These are phyloP conservation scores for Flaveria linearis DNA, from an alignment of 129 eudicot genomes.

Conservation along the genomic window DNA sequence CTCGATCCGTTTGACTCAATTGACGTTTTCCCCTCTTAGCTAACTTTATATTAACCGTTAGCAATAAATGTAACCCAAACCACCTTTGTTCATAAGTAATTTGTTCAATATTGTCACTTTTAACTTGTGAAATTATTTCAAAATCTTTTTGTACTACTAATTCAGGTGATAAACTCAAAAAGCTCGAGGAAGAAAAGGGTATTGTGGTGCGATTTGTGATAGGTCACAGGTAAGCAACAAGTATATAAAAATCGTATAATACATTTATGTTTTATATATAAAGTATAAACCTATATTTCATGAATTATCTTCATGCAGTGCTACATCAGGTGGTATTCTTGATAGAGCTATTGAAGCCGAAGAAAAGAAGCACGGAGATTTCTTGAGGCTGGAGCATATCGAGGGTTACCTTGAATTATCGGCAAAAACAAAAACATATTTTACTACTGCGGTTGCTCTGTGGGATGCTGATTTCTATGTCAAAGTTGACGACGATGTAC, in stretches of 20 bases:
- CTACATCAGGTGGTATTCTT: conserved; percentile 81
- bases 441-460: conserved; percentile 70
- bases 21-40: neutral
- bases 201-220: conserved; percentile 86
- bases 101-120: neutral
- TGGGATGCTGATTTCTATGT: conserved; percentile 97
- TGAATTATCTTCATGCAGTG: conserved; percentile 43
- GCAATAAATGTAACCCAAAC: neutral
- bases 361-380: conserved; percentile 82
- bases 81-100: neutral
- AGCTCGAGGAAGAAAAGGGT: conserved; percentile 93
- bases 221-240: conserved; percentile 78
- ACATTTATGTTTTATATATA: neutral
- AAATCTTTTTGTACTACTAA: neutral
- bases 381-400: conserved; percentile 82
- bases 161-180: conserved; percentile 78
- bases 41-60: neutral
- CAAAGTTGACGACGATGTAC: conserved; percentile 93
- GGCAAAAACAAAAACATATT: conserved; percentile 77
- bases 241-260: neutral
- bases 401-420: conserved; percentile 93
- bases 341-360: conserved; percentile 90
- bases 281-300: neutral
- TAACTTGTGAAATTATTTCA: conserved; percentile 2
- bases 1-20: neutral